Evolutionary conservation across 352 stramenopile species (phyloP).

Genomic region (Nothophytophthora sp.): DNA sequence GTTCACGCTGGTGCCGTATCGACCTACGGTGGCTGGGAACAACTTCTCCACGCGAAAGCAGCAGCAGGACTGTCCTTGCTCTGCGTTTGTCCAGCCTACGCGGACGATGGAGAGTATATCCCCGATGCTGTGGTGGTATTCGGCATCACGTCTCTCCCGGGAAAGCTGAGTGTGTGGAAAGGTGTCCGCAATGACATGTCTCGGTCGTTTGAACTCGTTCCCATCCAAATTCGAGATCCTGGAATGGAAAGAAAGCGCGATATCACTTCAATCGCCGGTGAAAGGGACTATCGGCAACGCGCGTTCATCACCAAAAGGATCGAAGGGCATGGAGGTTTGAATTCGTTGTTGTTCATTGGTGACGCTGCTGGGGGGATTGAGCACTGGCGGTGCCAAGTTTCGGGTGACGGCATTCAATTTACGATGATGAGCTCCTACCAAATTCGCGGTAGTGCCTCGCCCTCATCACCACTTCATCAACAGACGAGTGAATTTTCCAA

Average conservation of each 20-base stretch:
- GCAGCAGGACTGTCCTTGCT: slow-evolving; percentile 39
- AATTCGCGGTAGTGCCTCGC: slow-evolving; percentile 6
- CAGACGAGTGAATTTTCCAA: slow-evolving; percentile 1
- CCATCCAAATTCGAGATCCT: slow-evolving; percentile 51
- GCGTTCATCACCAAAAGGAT: slow-evolving; percentile 62
- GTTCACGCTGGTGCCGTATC: slow-evolving; percentile 67
- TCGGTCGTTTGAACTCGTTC: slow-evolving; percentile 47
- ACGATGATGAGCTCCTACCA: slow-evolving; percentile 70
- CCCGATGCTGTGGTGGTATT: slow-evolving; percentile 75
- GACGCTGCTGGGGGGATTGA: slow-evolving; percentile 57
- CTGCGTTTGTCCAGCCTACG: slow-evolving; percentile 75
- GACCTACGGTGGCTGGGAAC: slow-evolving; percentile 76
- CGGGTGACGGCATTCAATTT: slow-evolving; percentile 53
- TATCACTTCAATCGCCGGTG: slow-evolving; percentile 76
- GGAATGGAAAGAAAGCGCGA: slow-evolving; percentile 47
- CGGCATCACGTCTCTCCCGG: slow-evolving; percentile 45
- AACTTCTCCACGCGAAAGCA: slow-evolving; percentile 40
- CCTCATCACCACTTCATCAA: slow-evolving; percentile 6
- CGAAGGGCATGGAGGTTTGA: slow-evolving; percentile 38
- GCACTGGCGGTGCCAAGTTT: slow-evolving; percentile 76
- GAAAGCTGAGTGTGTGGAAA: slow-evolving; percentile 66
- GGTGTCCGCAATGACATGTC: slow-evolving; percentile 34
- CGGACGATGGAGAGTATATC: slow-evolving; percentile 75
- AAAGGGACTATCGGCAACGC: slow-evolving; percentile 80
- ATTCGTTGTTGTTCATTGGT: slow-evolving; percentile 80